Percentiles rank a stretch among this genome's conserved stretches.
Conservation (phyloP, 495 filamentous ascomycete genomes). For the Margaritispora aquatica region DNA sequence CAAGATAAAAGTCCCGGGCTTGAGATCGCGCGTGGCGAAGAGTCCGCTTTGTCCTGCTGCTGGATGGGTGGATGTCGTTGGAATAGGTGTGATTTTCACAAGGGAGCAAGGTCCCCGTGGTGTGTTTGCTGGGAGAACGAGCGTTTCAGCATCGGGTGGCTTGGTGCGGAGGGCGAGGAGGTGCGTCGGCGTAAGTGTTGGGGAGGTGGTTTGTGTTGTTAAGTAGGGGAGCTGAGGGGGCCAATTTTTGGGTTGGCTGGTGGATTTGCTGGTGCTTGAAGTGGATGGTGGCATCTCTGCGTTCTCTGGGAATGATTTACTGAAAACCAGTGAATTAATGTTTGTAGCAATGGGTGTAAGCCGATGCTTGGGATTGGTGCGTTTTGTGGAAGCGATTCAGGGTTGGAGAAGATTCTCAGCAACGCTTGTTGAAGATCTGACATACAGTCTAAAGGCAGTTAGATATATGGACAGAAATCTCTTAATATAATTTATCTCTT, state of each 20-base stretch:
- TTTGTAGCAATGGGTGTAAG: too few relatives aligned
- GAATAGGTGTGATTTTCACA: conserved; percentile 50
- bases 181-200: conserved; percentile 33
- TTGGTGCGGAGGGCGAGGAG: conserved; percentile 29
- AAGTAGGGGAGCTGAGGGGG: conserved; percentile 49
- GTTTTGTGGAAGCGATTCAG: too few relatives aligned
- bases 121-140: conserved; percentile 30
- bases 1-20: conserved; percentile 51
- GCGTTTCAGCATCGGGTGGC: conserved; percentile 12
- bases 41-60: conserved; percentile 59
- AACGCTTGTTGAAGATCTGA: too few relatives aligned
- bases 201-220: conserved; percentile 41
- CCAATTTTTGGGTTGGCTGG: conserved; percentile 46
- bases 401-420: too few relatives aligned
- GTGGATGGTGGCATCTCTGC: background rate
- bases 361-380: too few relatives aligned
- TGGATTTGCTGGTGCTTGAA: background rate
- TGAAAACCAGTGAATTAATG: too few relatives aligned
- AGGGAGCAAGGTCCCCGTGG: conserved; percentile 36
- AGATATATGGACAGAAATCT: too few relatives aligned
- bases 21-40: conserved; percentile 52
- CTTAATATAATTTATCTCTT: too few relatives aligned
- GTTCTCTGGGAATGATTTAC: too few relatives aligned
- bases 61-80: conserved; percentile 44
- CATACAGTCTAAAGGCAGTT: too few relatives aligned